Base-by-base conservation (phyloP, 2,329 filamentous ascomycete genomes). In the Phyllosticta citriasiana region DNA sequence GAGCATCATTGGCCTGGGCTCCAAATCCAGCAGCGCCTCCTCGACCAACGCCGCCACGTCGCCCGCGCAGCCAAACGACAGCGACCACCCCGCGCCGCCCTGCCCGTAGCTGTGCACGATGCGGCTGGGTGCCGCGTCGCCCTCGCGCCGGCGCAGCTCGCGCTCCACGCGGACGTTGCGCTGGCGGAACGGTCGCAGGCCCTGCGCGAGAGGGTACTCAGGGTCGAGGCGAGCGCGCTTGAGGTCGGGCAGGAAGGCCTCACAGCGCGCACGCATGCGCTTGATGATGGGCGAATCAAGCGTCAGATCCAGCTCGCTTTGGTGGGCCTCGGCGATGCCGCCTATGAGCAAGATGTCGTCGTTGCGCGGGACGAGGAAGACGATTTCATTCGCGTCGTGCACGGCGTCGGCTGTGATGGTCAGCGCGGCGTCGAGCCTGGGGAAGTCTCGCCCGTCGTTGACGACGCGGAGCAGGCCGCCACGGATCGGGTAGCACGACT, bases 61-160 rank as follows among this genome's bases (percentile, higher is more conserved):
- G 24, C 66, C 66, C 10, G 75, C 74, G 59, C 74, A 76, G 1
- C 74, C 75, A 63, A 77, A 77, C 0, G 71, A 72, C 60, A 77
- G 61, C 55, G 68, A 74, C 77, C 77, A 79, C 4, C 77, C 77
- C 2, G 75, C 72, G 4, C 75, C 77, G 4, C 76, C 76, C 56
- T 79, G 77, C 1, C 77, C 77, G 63, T 79, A 79, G 1, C 71
- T 73, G 59, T 79, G 77, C 2, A 79, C 70, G 53, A 78, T 74
- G n/a, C 70, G 64, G 56, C 69, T 71, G 16, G 66, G 62, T n/a
- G 27, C 27, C 19, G n/a, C 40, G 57, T 66, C 60, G 5, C 14
- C 50, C 16, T 10, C 50, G n/a, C 35, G 57, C 16, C 8, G 9
- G 47, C 72, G 70, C 14, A 74, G 66, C 63, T 79, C 77, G 1